Conservation (phyloP, 1,139 yeast species). For the Fermentozyma sake region DNA sequence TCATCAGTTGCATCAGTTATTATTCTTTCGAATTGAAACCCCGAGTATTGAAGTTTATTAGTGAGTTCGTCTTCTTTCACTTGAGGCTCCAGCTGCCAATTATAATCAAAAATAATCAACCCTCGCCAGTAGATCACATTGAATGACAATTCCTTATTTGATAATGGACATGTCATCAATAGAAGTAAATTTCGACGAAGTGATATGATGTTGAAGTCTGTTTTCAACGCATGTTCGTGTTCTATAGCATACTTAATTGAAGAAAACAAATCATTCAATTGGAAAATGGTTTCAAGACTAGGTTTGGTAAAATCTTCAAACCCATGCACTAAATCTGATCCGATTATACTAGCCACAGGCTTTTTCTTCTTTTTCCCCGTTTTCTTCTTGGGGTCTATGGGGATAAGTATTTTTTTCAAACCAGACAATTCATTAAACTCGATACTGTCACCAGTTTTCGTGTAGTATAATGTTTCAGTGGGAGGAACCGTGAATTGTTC, state of each 20-base stretch:
- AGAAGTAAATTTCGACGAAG: slow-evolving; percentile 18
- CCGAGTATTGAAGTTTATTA: slow-evolving; percentile 16
- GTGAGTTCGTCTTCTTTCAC: slow-evolving; percentile 3
- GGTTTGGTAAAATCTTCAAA: slow-evolving; percentile 12
- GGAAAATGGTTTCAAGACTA: slow-evolving; percentile 11
- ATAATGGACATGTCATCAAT: slow-evolving; percentile 18
- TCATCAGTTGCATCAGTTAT: slow-evolving; percentile 11
- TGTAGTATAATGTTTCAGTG: slow-evolving; percentile 7
- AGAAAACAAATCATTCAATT: slow-evolving; percentile 15
- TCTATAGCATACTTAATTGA: slow-evolving; percentile 11
- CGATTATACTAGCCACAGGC: slow-evolving; percentile 12
- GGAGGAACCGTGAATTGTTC: slow-evolving; percentile 1
- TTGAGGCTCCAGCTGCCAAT: slow-evolving; percentile 15
- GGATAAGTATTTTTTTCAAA: slow-evolving; percentile 8
- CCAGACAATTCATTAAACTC: slow-evolving; percentile 9
- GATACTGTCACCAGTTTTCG: slow-evolving; percentile 8
- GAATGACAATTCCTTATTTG: slow-evolving; percentile 12
- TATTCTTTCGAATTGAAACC: slow-evolving; percentile 20
- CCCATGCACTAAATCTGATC: slow-evolving; percentile 17
- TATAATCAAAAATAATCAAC: slow-evolving; percentile 18
- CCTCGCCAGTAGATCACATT: slow-evolving; percentile 18
- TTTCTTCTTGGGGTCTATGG: slow-evolving; percentile 4
- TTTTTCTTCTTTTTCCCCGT: slow-evolving; percentile 5
- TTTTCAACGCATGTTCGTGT: slow-evolving; percentile 1
- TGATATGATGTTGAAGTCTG: slow-evolving; percentile 14